Evolutionary conservation across 1,284 basidiomycete genomes (phyloP).

Genomic region (Laetiporus sulphureus): DNA sequence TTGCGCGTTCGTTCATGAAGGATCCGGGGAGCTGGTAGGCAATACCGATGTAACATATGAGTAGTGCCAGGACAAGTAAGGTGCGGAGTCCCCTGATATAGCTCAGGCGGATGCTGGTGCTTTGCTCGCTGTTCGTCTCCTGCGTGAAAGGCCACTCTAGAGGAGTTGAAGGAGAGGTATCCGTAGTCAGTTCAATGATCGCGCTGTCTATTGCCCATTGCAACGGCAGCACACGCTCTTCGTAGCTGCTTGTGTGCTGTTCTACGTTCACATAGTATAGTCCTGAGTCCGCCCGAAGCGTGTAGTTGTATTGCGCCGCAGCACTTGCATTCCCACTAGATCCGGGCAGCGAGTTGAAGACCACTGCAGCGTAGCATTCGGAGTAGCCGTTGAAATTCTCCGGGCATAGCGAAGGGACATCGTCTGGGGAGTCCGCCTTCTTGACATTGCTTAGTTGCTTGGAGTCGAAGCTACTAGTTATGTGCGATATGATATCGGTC

Average conservation of each 20-base stretch:
- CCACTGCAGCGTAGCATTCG: slow-evolving; percentile 63
- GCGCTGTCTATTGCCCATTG: slow-evolving; percentile 76
- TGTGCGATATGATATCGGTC: slow-evolving; percentile 47
- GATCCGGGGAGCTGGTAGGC: slow-evolving; percentile 68
- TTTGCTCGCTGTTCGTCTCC: slow-evolving; percentile 57
- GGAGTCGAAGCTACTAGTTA: slow-evolving; percentile 43
- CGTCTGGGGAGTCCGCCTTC: slow-evolving; percentile 36
- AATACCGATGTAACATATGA: slow-evolving; percentile 62
- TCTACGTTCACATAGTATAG: slow-evolving; percentile 58
- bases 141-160: slow-evolving; percentile 67
- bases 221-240: slow-evolving; percentile 59
- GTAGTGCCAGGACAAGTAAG: slow-evolving; percentile 60
- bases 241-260: slow-evolving; percentile 62
- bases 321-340: slow-evolving; percentile 19
- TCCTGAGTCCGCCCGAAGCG: slow-evolving; percentile 64
- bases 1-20: slow-evolving; percentile 55
- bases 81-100: slow-evolving; percentile 52
- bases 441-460: slow-evolving; percentile 39
- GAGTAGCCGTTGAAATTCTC: slow-evolving; percentile 70
- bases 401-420: slow-evolving; percentile 55
- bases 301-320: slow-evolving; percentile 53
- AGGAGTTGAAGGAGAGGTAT: slow-evolving; percentile 43
- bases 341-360: slow-evolving; percentile 54
- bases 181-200: slow-evolving; percentile 59
- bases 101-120: slow-evolving; percentile 46